These are phyloP conservation scores for Hippophae rhamnoides DNA, from an alignment of 306 rosid species.

Conservation along the genomic window DNA sequence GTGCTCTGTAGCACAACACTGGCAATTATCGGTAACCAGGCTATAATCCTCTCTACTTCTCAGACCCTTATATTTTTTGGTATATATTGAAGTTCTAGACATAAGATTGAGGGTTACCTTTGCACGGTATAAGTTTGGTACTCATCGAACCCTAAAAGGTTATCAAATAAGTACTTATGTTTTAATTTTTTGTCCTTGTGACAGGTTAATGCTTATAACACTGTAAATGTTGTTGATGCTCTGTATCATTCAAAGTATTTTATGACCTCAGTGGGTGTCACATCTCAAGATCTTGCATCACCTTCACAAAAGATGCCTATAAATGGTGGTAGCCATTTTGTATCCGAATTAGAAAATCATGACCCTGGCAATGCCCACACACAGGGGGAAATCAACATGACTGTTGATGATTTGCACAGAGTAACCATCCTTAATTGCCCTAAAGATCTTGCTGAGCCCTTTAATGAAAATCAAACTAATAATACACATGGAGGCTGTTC, in stretches of 20 bases:
- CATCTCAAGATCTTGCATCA: constrained; percentile 25
- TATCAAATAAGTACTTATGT: background rate
- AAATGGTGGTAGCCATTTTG: constrained; percentile 22
- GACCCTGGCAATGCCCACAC: constrained; percentile 19
- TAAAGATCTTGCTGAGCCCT: constrained; percentile 24
- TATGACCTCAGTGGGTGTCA: constrained; percentile 41
- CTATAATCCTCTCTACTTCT: no score
- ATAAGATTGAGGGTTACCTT: no score
- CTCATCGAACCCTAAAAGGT: background rate
- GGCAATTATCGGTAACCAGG: no score
- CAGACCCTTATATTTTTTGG: no score
- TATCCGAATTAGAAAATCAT: constrained; percentile 14
- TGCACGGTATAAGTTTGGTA: no score
- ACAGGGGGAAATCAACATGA: constrained; percentile 23
- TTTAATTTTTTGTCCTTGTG: constrained; percentile 3
- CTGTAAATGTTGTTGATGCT: constrained; percentile 61
- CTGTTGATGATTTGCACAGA: constrained; percentile 46
- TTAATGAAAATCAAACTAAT: constrained; percentile 29
- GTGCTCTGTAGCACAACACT: background rate
- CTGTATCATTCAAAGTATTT: constrained; percentile 65
- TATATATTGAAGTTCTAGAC: no score
- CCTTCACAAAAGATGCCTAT: constrained; percentile 32
- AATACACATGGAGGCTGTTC: constrained; percentile 21
- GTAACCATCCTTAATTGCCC: constrained; percentile 80
- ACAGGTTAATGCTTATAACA: constrained; percentile 83